Base-by-base conservation (phyloP, 2,329 filamentous ascomycete genomes). In the Lecanicillium sp. region DNA sequence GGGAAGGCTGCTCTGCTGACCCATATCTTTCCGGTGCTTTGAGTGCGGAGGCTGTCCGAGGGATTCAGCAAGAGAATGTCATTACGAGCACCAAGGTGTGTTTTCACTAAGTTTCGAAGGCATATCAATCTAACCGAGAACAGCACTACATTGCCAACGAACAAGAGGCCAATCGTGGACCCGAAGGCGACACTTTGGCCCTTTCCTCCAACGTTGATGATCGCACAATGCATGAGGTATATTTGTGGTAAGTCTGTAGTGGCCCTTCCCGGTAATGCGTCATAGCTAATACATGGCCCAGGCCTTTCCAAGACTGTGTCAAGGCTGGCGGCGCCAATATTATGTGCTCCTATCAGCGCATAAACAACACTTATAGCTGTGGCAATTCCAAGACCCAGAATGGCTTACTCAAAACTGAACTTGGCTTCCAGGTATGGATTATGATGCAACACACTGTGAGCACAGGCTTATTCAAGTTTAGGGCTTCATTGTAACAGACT, bases 31-130 rank as follows among this genome's bases (percentile, higher is more conserved):
- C 83, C 2, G 86, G 85, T n/a, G 68, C 77, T 41, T 66, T 84
- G 40, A 80, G 82, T 42, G 74, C 73, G 12, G 73, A 85, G 51
- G 83, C 82, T 2, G 75, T 90, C 48, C 68, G 73, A 44, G 85
- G 84, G 20, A 84, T 87, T 37, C 85, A 92, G 54, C 76, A 81
- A 51, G 78, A 80, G 4, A 85, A 85, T 49, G 79, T 90, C 28
- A 83, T 92, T 55, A 83, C 86, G 40, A 85, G 80, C 63, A 78
- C 68, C 68, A 90, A 74, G 57, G 65, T 66, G 29, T 19, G 33
- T 17, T 4, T 9, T 13, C 2, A 4, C n/a, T 9, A 6, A 5
- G 13, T 25, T 0, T 14, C 12, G 4, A 15, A 20, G 4, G 11
- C 3, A 9, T 6, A 28, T 0, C 4, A 7, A 7, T 29, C 16